These are phyloP conservation scores for Aspergillus unguis DNA, from an alignment of 2,329 filamentous ascomycete genomes.

Conservation along the genomic window DNA sequence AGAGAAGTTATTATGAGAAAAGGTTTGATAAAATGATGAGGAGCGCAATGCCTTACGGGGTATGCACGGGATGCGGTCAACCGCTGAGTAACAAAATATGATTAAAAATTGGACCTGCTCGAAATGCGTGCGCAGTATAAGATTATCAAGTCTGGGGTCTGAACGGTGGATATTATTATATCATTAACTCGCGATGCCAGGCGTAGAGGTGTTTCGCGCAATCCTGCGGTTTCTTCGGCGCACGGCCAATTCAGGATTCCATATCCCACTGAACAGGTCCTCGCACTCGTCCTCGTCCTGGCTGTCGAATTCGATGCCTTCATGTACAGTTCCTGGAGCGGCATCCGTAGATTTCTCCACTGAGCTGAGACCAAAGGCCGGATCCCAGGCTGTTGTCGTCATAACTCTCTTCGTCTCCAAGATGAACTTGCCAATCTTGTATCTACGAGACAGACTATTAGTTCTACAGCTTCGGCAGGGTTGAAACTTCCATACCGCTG, in stretches of 20 bases:
- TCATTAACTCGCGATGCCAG: slow-evolving; percentile 21
- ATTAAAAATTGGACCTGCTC: no score
- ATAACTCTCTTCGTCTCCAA: slow-evolving; percentile 58
- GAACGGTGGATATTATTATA: no score
- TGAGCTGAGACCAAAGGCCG: slow-evolving; percentile 16
- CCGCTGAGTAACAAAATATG: no score
- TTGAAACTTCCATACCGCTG: slow-evolving; percentile 34
- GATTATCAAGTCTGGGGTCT: no score
- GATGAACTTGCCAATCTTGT: slow-evolving; percentile 67
- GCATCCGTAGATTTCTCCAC: slow-evolving; percentile 6
- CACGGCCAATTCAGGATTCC: slow-evolving; percentile 54
- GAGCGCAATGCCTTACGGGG: no score
- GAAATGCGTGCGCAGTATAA: no score
- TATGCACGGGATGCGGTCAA: no score
- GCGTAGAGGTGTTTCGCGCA: slow-evolving; percentile 25
- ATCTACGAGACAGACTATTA: slow-evolving; percentile 31
- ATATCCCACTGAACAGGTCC: slow-evolving; percentile 61
- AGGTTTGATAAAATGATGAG: no score
- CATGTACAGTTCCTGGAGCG: slow-evolving; percentile 16
- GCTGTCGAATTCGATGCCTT: slow-evolving; percentile 58
- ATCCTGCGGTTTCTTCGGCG: slow-evolving; percentile 42
- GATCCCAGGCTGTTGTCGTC: slow-evolving; percentile 53
- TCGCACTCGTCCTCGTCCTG: slow-evolving; percentile 67
- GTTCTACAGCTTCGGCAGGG: no score
- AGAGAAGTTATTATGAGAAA: no score